Evolutionary conservation across 768 basidiomycete species (phyloP), one percentile per base, ranked within the genome.

Genomic region (Boletus huronensis): DNA sequence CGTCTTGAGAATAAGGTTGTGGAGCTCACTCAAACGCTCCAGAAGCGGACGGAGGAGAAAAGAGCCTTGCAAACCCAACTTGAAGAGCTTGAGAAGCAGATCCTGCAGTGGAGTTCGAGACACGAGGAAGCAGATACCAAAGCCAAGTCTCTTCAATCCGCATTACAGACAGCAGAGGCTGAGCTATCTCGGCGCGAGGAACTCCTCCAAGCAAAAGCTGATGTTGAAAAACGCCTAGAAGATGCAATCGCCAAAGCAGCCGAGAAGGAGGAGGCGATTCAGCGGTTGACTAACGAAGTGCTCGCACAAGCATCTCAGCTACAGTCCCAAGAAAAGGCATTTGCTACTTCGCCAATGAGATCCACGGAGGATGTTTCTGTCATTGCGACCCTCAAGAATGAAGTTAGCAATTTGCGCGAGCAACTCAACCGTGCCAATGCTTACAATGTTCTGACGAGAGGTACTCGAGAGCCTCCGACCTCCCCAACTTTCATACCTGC

Each of bases 1-100:
- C 85, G 84, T 62, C 80, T 99, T 52, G 97, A 99, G 76, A 99
- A 98, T 80, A 99, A 98, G 75, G 97, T 99, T 41, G 93, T 99
- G 54, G 96, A 98, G 69, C 87, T 99, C 58, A 98, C 97, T 0
- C 97, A 99, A 69, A 84, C 76, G 16, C 81, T 99, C 13, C 97
- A 98, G 72, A 87, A 81, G 65, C 86, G 96, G 44, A 94, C 87
- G 3, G 82, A 83, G 54, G 96, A 99, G 75, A 93, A 90, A 77
- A 95, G 91, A 72, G 87, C 85, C 50, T 75, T 98, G 41, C 85
- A 88, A 59, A 75, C 72, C n/a, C 84, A 85, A 63, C 78, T 98
- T 43, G 70, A 75, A 21, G 83, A 88, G 38, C 78, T 98, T 31
- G 93, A 98, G 74, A 83, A 86, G 59, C 92, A 95, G 68, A 77